Conservation (phyloP, 2,329 filamentous ascomycete genomes). For the Leptographium wingfieldii region DNA sequence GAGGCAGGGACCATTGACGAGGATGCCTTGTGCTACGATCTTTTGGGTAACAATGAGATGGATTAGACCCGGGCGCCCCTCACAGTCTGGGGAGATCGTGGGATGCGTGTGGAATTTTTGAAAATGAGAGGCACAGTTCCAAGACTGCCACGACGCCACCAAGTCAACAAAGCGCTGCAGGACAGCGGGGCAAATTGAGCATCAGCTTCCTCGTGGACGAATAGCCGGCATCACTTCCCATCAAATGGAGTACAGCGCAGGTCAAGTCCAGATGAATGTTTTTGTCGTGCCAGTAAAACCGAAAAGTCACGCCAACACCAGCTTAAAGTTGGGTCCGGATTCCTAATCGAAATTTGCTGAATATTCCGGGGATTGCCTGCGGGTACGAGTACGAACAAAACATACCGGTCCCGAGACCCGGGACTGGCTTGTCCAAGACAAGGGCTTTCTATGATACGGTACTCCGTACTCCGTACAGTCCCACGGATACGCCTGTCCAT, state of each 20-base stretch:
- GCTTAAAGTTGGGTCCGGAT: too few relatives aligned
- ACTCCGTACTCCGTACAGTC: background rate
- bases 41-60: slow-evolving; percentile 15
- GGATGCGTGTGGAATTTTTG: slow-evolving; percentile 21
- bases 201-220: background rate
- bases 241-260: too few relatives aligned
- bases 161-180: slow-evolving; percentile 28
- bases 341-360: background rate
- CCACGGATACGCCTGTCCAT: background rate
- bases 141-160: slow-evolving; percentile 22
- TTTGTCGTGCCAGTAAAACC: too few relatives aligned
- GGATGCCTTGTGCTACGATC: slow-evolving; percentile 11
- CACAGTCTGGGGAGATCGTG: slow-evolving; percentile 27
- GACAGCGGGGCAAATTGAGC: slow-evolving; percentile 7
- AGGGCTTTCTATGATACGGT: background rate
- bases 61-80: slow-evolving; percentile 3
- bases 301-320: too few relatives aligned
- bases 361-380: too few relatives aligned
- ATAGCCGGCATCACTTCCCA: too few relatives aligned
- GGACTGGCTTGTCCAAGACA: background rate
- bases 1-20: slow-evolving; percentile 10
- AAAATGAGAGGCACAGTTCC: slow-evolving; percentile 24
- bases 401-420: background rate
- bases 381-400: background rate
- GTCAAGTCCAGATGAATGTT: too few relatives aligned